A percentile compares a stretch with the other conserved stretches of the same genome.
phyloP scores from a whole-genome alignment of 1,284 basidiomycete genomes.

The Cryptococcus jaspeensis region DNA sequence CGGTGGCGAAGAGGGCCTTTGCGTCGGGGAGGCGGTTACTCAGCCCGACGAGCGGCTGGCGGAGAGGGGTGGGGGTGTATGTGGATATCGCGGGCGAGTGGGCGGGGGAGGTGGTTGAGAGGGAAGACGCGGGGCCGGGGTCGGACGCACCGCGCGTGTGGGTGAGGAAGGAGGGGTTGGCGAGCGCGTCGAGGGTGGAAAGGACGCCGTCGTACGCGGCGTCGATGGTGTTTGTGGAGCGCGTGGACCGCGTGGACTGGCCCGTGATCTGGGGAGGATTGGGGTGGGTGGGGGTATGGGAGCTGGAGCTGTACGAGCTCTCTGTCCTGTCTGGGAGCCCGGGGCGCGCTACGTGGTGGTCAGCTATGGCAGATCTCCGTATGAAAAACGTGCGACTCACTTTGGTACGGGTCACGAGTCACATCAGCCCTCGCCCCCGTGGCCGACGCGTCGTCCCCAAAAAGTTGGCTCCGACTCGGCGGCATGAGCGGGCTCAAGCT shows the following conservation, averaged over 20 bases:
- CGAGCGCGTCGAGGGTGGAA: conserved; percentile 39
- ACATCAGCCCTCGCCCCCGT: neutral
- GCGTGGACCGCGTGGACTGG: conserved; percentile 16
- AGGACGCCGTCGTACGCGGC: conserved; percentile 44
- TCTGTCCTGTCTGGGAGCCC: neutral
- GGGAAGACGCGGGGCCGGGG: neutral
- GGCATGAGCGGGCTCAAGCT: conserved; percentile 20
- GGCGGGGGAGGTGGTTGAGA: neutral
- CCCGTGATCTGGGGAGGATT: conserved; percentile 27
- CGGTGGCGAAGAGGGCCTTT: conserved; percentile 4
- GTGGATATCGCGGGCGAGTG: neutral
- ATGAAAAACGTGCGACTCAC: too few relatives aligned
- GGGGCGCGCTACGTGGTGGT: neutral
- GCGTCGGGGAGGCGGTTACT: conserved; percentile 3
- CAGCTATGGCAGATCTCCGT: neutral
- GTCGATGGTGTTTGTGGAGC: conserved; percentile 22
- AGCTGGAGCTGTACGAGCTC: neutral
- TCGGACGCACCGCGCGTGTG: neutral
- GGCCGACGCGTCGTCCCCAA: conserved; percentile 8
- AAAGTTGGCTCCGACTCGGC: conserved; percentile 14
- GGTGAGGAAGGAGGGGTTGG: conserved; percentile 1
- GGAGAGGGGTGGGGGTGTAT: conserved; percentile 10
- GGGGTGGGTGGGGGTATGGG: neutral
- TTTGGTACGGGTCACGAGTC: neutral
- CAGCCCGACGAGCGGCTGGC: conserved; percentile 19